phyloP scores from a whole-genome alignment of 1,284 basidiomycete genomes.

The Testicularia cyperi region DNA sequence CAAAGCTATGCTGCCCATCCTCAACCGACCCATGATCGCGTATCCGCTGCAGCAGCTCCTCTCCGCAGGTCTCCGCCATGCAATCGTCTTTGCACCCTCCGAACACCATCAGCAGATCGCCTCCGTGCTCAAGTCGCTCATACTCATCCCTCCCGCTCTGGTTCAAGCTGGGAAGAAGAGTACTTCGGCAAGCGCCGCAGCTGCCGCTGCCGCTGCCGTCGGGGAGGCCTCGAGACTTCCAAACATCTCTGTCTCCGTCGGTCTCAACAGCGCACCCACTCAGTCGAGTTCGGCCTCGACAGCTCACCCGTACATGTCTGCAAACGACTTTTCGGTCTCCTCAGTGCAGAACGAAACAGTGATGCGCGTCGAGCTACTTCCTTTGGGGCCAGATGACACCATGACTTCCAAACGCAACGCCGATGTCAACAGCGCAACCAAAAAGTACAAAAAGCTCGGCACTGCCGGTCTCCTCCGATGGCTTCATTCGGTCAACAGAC shows the following conservation, averaged over 20 bases:
- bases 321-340: slow-evolving; percentile 20
- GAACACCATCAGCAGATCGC: slow-evolving; percentile 48
- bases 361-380: slow-evolving; percentile 50
- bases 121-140: slow-evolving; percentile 47
- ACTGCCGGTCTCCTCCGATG: slow-evolving; percentile 57
- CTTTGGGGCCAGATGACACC: slow-evolving; percentile 46
- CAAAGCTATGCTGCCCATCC: slow-evolving; percentile 57
- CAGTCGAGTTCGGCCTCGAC: slow-evolving; percentile 9
- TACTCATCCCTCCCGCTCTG: slow-evolving; percentile 39
- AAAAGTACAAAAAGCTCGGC: slow-evolving; percentile 41
- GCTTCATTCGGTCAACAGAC: slow-evolving; percentile 52
- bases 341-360: slow-evolving; percentile 28
- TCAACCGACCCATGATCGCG: slow-evolving; percentile 56
- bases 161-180: slow-evolving; percentile 24
- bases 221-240: slow-evolving; percentile 28
- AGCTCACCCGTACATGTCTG: slow-evolving; percentile 18
- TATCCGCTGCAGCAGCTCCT: slow-evolving; percentile 55
- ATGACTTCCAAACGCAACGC: slow-evolving; percentile 7
- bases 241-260: slow-evolving; percentile 44
- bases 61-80: slow-evolving; percentile 46
- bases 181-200: slow-evolving; percentile 20
- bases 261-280: slow-evolving; percentile 24
- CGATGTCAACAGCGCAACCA: slow-evolving; percentile 7
- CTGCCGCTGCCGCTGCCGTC: slow-evolving; percentile 23
- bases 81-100: slow-evolving; percentile 52